A percentile compares a stretch with the other conserved stretches of the same genome.
phyloP scores from a whole-genome alignment of 306 rosid genomes.

The Begonia fuchsioides region DNA sequence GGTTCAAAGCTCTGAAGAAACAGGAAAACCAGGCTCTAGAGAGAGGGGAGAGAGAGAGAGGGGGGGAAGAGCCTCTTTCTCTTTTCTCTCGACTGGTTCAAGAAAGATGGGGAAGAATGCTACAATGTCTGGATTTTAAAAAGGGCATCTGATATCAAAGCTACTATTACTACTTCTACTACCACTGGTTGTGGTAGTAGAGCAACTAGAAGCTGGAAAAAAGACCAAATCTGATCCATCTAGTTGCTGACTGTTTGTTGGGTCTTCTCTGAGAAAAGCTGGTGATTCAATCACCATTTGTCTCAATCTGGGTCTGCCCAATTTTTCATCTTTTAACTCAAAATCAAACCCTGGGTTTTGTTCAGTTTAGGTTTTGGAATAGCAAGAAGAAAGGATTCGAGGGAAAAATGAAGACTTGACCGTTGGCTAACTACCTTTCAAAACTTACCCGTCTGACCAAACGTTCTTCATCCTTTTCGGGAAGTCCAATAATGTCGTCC shows the following conservation, averaged over 20 bases:
- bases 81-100: not conserved
- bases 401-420: slow-evolving; percentile 3
- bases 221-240: slow-evolving; percentile 11
- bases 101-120: slow-evolving; percentile 6
- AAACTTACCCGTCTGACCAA: slow-evolving; percentile 26
- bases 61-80: slow-evolving; percentile 9
- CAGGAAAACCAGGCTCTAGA: no score
- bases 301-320: not conserved
- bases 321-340: not conserved
- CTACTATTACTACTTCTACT: not conserved
- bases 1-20: no score
- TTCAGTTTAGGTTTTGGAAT: no score
- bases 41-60: not conserved
- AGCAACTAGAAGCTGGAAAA: no score
- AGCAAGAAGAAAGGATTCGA: not conserved
- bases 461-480: slow-evolving; percentile 4
- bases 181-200: no score
- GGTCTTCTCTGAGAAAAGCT: not conserved
- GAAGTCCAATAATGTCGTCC: slow-evolving; percentile 2
- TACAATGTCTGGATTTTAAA: slow-evolving; percentile 6
- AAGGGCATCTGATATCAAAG: not conserved
- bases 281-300: not conserved
- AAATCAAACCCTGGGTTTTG: not conserved
- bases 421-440: slow-evolving; percentile 34
- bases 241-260: slow-evolving; percentile 48